These are phyloP conservation scores for Metschnikowia kunwiensis DNA, from an alignment of 805 yeast genomes.

Conservation along the genomic window DNA sequence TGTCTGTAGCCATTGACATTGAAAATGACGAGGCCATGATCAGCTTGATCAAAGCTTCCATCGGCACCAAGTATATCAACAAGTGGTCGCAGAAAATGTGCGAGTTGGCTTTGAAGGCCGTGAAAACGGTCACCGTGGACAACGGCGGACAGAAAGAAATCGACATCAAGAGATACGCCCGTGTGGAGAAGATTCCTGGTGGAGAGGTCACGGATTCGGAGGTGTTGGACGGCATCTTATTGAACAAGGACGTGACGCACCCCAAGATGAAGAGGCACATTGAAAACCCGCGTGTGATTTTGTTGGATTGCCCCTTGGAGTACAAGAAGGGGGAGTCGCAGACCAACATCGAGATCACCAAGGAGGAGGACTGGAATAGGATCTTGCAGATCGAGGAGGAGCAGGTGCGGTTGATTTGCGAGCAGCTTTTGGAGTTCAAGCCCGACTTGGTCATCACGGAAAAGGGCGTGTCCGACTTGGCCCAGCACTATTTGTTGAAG, in stretches of 20 bases:
- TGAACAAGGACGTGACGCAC: conserved; percentile 97
- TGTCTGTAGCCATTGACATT: conserved; percentile 80
- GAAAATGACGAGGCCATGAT: conserved; percentile 84
- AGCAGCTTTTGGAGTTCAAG: conserved; percentile 73
- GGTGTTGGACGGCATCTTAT: conserved; percentile 86
- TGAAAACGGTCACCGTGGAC: conserved; percentile 71
- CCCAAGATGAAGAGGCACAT: conserved; percentile 94
- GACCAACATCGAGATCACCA: conserved; percentile 94
- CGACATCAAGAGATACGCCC: conserved; percentile 87
- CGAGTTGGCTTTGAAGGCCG: conserved; percentile 80
- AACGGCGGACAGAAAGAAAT: conserved; percentile 69
- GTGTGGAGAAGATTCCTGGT: conserved; percentile 96
- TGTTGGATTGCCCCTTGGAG: conserved; percentile 95
- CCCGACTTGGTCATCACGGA: conserved; percentile 96
- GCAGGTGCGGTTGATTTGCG: conserved; percentile 86
- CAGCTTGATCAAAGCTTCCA: conserved; percentile 80
- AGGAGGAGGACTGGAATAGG: conserved; percentile 95
- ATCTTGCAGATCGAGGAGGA: conserved; percentile 96
- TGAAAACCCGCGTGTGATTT: conserved; percentile 82
- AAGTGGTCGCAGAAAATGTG: conserved; percentile 94
- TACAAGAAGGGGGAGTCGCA: conserved; percentile 99
- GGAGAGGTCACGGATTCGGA: conserved; percentile 90
- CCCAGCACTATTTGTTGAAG: conserved; percentile 92
- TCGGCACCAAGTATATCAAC: conserved; percentile 92
- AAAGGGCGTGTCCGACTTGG: conserved; percentile 96